phyloP scores from a whole-genome alignment of 441 rosid genomes.

The Mallotus japonicus region DNA sequence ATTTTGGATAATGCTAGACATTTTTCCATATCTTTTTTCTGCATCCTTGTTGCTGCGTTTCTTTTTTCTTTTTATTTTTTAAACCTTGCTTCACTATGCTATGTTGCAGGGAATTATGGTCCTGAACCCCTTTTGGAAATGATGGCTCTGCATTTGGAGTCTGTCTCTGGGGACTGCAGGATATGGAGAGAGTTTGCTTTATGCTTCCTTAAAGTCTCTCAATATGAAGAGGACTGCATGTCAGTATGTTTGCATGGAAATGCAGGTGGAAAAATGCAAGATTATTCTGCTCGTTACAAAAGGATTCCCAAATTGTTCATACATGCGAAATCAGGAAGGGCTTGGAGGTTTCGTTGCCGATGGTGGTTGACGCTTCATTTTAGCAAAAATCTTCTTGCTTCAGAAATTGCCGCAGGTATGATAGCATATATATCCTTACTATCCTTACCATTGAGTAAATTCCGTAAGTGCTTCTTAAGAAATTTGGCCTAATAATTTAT shows the following conservation, averaged over 20 bases:
- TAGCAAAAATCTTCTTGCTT: conserved; percentile 41
- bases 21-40: background rate
- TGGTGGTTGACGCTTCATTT: conserved; percentile 77
- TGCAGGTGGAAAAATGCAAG: conserved; percentile 35
- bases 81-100: background rate
- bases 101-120: conserved; percentile 54
- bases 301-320: conserved; percentile 43
- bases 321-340: conserved; percentile 30
- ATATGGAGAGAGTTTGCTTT: conserved; percentile 73
- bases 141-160: conserved; percentile 86
- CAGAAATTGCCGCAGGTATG: conserved; percentile 54
- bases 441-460: background rate
- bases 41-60: background rate
- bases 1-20: background rate
- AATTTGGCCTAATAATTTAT: too few species aligned
- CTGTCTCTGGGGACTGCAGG: conserved; percentile 40
- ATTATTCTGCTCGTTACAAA: conserved; percentile 33
- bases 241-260: conserved; percentile 43
- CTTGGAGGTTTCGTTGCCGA: conserved; percentile 64
- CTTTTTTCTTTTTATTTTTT: background rate
- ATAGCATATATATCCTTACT: background rate
- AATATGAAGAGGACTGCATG: conserved; percentile 56
- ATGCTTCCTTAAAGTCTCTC: conserved; percentile 54
- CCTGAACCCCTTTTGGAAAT: conserved; percentile 58
- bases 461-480: background rate